Evolutionary conservation across 225 moss, liverwort and hornwort genomes (phyloP).

Genomic region (Pseudoscleropodium purum): DNA sequence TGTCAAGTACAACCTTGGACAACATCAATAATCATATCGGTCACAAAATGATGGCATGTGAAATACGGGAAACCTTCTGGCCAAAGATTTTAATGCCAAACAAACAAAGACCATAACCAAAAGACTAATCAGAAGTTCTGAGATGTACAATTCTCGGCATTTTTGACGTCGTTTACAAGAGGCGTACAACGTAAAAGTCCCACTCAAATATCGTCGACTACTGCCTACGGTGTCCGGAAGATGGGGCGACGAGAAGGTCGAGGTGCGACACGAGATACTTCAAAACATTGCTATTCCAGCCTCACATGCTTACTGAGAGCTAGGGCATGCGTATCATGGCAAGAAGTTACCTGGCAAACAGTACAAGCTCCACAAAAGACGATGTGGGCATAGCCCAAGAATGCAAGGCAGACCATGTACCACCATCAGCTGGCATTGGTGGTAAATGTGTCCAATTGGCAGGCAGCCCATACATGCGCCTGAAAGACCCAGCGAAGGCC

Average conservation of each 20-base stretch:
- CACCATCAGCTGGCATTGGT: constrained; percentile 69
- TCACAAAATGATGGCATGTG: not conserved
- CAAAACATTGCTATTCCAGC: not conserved
- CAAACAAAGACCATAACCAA: not conserved
- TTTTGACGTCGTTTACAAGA: not conserved
- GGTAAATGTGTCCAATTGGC: constrained; percentile 63
- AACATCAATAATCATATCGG: not conserved
- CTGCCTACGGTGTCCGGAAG: not conserved
- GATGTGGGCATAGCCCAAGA: constrained; percentile 87
- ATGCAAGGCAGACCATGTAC: constrained; percentile 77
- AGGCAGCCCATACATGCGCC: constrained; percentile 78
- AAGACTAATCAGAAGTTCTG: not conserved
- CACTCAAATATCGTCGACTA: not conserved
- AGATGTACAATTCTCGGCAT: not conserved
- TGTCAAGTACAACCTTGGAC: constrained; percentile 13
- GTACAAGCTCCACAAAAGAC: constrained; percentile 75
- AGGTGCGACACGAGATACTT: not conserved
- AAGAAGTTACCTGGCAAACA: constrained; percentile 63
- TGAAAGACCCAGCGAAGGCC: constrained; percentile 61
- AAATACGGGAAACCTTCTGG: not conserved
- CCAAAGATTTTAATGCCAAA: not conserved
- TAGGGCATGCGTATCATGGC: not conserved
- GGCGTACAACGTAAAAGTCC: not conserved
- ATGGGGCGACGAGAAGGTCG: not conserved
- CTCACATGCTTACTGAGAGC: not conserved